Percentiles rank a stretch among this genome's conserved stretches.
These are phyloP conservation scores for Ceratobasidium theobromae DNA, from an alignment of 1,284 basidiomycete species.

Conservation along the genomic window DNA sequence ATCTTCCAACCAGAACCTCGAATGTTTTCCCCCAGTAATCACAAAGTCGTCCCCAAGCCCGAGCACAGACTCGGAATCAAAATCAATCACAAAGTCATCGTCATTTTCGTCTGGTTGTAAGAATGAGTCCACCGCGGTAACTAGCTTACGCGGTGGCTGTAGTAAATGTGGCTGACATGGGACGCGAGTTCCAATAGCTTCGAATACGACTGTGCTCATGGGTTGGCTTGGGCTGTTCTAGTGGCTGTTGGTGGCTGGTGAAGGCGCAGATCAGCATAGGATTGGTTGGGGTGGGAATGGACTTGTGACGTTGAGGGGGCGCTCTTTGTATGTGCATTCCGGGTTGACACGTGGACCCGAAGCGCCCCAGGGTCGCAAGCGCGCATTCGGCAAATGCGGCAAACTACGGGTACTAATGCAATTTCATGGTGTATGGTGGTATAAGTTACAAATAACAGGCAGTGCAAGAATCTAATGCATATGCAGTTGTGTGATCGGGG, in stretches of 20 bases:
- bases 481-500: too few relatives aligned
- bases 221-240: neutral
- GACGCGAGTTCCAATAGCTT: neutral
- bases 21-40: constrained; percentile 26
- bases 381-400: neutral
- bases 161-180: neutral
- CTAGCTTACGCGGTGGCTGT: neutral
- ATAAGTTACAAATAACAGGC: constrained; percentile 10
- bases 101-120: constrained; percentile 8
- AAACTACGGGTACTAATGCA: neutral
- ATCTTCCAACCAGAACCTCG: constrained; percentile 20
- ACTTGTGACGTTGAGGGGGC: neutral
- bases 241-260: neutral
- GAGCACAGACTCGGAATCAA: constrained; percentile 17
- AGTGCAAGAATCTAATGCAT: too few relatives aligned
- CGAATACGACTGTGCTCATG: constrained; percentile 13
- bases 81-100: constrained; percentile 15
- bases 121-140: too few relatives aligned
- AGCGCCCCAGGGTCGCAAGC: too few relatives aligned
- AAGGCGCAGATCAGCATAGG: neutral
- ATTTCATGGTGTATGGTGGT: neutral
- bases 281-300: neutral
- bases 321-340: constrained; percentile 17
- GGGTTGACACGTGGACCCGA: constrained; percentile 9
- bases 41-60: constrained; percentile 25